A percentile compares a stretch with the other conserved stretches of the same genome.
These are phyloP conservation scores for Pulveroboletus sp. DNA, from an alignment of 1,284 basidiomycete genomes.

Conservation along the genomic window DNA sequence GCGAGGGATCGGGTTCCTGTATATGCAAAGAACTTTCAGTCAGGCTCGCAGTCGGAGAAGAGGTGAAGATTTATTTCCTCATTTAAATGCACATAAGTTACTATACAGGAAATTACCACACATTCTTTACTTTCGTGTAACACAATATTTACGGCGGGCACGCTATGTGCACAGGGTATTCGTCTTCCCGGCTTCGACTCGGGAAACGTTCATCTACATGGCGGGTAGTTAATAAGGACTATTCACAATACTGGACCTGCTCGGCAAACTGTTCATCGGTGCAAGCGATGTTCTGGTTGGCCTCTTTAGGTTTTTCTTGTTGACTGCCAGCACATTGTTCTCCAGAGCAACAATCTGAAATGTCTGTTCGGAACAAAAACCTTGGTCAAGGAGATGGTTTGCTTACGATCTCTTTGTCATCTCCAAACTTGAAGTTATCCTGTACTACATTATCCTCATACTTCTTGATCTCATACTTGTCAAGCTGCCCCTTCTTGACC, in stretches of 20 bases:
- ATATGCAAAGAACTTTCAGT: not conserved
- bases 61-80: conserved; percentile 26
- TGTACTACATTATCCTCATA: conserved; percentile 95
- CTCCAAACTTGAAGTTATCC: conserved; percentile 94
- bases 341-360: conserved; percentile 87
- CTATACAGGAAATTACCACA: not conserved
- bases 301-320: conserved; percentile 88
- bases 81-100: conserved; percentile 26
- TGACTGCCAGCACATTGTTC: conserved; percentile 92
- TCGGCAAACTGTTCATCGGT: conserved; percentile 44
- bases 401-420: conserved; percentile 90
- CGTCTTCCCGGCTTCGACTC: not conserved
- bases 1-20: conserved; percentile 47
- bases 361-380: conserved; percentile 1
- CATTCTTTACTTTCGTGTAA: not conserved
- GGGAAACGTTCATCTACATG: conserved; percentile 5
- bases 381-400: conserved; percentile 7
- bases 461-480: conserved; percentile 96
- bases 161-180: conserved; percentile 17
- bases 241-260: conserved; percentile 69
- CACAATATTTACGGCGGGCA: not conserved
- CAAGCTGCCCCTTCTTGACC: conserved; percentile 88
- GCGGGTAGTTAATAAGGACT: conserved; percentile 54
- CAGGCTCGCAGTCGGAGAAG: conserved; percentile 16
- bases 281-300: conserved; percentile 83